Percentiles rank a stretch among this genome's conserved stretches.
phyloP scores from a whole-genome alignment of 805 yeast genomes.

The Ogataea nakhonphanomensis region DNA sequence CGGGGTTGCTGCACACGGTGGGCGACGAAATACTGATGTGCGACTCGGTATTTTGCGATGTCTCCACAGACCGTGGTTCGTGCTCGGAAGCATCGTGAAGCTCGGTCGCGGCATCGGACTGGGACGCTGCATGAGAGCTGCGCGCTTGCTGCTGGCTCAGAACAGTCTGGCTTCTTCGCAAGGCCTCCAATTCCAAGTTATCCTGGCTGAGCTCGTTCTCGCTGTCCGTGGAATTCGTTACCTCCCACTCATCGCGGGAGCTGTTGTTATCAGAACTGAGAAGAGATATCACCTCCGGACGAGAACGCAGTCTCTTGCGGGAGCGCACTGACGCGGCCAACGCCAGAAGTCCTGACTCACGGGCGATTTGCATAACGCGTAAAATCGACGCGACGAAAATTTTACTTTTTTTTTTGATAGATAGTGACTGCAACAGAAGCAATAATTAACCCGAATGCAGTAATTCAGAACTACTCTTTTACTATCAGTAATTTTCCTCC shows the following conservation, averaged over 20 bases:
- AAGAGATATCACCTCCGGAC: conserved; percentile 3
- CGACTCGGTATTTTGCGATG: too few species aligned
- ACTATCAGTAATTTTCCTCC: conserved; percentile 1
- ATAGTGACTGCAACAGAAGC: background rate
- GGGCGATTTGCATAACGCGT: conserved; percentile 6
- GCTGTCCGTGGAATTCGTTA: conserved; percentile 10
- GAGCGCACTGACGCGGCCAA: conserved; percentile 3
- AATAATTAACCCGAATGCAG: conserved; percentile 9
- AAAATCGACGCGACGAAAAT: conserved; percentile 8
- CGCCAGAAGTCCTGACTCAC: conserved; percentile 6
- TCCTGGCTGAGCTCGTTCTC: conserved; percentile 7
- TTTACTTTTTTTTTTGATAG: background rate
- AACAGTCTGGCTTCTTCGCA: background rate
- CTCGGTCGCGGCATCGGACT: too few species aligned
- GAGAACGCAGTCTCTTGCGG: conserved; percentile 4
- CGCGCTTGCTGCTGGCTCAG: too few species aligned
- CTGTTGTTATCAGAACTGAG: conserved; percentile 1
- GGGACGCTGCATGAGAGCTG: too few species aligned
- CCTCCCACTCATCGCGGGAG: conserved; percentile 7
- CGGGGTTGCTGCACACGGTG: too few species aligned
- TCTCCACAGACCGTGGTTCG: too few species aligned
- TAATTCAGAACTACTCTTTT: background rate
- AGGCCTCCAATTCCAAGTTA: conserved; percentile 1
- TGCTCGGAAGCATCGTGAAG: too few species aligned
- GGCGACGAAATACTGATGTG: too few species aligned